A percentile compares a stretch with the other conserved stretches of the same genome.
These are phyloP conservation scores for Leishmania amazonensis DNA, from an alignment of 208 protist species.

Conservation along the genomic window DNA sequence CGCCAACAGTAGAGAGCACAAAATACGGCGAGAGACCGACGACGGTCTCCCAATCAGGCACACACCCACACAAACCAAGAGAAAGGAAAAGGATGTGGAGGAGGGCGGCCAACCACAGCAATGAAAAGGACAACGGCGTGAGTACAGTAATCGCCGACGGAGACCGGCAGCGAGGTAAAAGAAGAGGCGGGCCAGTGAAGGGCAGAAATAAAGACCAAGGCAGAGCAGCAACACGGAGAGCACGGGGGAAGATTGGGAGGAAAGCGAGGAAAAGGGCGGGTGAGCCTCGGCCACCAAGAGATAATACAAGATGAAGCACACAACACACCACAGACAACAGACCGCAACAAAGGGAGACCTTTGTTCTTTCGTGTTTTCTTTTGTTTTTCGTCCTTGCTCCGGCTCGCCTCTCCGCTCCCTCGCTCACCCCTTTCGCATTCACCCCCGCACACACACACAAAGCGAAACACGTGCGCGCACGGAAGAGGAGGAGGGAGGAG, in stretches of 20 bases:
- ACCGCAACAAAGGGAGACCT: neutral
- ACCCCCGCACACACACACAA: too few relatives aligned
- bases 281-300: neutral
- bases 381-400: too few relatives aligned
- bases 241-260: conserved; percentile 7
- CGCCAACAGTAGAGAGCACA: neutral
- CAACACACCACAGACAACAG: neutral
- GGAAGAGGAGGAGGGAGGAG: neutral
- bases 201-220: conserved; percentile 1
- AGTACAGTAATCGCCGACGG: neutral
- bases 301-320: neutral
- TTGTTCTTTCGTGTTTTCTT: too few relatives aligned
- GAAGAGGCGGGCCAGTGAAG: neutral
- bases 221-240: conserved; percentile 7
- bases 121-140: neutral
- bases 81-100: neutral
- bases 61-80: neutral
- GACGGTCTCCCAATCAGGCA: neutral
- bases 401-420: too few relatives aligned
- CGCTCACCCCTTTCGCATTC: too few relatives aligned
- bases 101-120: neutral
- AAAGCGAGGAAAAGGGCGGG: neutral
- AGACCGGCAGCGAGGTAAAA: neutral
- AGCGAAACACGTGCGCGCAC: neutral
- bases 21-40: neutral